Percentiles rank a stretch among this genome's conserved stretches.
These are phyloP conservation scores for Aspergillus homomorphus DNA, from an alignment of 495 filamentous ascomycete species.

Conservation along the genomic window DNA sequence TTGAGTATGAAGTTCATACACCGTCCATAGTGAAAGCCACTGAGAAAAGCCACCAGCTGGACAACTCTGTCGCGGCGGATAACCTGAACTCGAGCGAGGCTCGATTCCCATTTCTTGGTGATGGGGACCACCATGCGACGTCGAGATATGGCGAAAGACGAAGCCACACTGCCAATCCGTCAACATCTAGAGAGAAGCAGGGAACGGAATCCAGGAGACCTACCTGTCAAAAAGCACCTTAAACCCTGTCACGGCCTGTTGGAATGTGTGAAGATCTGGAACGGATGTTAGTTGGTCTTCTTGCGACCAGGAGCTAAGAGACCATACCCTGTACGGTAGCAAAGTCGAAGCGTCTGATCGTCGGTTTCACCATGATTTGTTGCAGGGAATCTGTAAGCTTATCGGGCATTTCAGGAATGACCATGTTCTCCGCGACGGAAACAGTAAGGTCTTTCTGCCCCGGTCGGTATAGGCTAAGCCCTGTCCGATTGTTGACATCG, in stretches of 20 bases:
- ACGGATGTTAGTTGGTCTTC: conserved; percentile 36
- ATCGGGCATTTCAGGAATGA: conserved; percentile 52
- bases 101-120: conserved; percentile 86
- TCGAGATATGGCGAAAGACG: conserved; percentile 76
- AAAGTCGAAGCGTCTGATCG: conserved; percentile 44
- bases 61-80: conserved; percentile 67
- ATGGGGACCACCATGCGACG: conserved; percentile 84
- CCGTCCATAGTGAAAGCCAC: conserved; percentile 72
- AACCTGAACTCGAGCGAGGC: conserved; percentile 70
- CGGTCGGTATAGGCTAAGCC: conserved; percentile 61
- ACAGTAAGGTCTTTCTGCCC: conserved; percentile 67
- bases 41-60: conserved; percentile 78
- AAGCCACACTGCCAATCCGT: conserved; percentile 36
- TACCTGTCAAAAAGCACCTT: conserved; percentile 68
- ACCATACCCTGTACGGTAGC: conserved; percentile 35
- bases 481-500: conserved; percentile 54
- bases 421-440: conserved; percentile 61
- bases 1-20: conserved; percentile 87
- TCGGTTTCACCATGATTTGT: conserved; percentile 35
- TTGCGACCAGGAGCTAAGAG: not conserved
- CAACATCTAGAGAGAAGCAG: not conserved
- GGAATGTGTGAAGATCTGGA: conserved; percentile 70
- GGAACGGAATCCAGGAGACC: not conserved
- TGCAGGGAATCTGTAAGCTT: conserved; percentile 55
- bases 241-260: conserved; percentile 74